A percentile compares a stretch with the other conserved stretches of the same genome.
phyloP scores from a whole-genome alignment of 2,329 filamentous ascomycete genomes.

The Pestalotiopsis sp. region DNA sequence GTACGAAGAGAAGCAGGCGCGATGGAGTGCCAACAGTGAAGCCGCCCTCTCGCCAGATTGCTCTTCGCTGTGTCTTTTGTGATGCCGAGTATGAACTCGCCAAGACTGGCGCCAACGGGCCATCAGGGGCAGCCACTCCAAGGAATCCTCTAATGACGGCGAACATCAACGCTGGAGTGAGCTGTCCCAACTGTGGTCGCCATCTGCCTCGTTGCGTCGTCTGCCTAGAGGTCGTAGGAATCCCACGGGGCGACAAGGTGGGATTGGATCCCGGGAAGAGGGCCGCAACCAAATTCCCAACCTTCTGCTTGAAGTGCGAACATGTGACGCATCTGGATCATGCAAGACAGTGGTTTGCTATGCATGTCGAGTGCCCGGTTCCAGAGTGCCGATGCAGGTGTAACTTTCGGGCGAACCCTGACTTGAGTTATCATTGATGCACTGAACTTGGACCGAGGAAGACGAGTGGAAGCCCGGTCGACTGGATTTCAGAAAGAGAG shows the following conservation, averaged over 20 bases:
- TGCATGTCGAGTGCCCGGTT: conserved; percentile 68
- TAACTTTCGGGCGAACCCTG: conserved; percentile 62
- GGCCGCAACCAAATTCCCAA: conserved; percentile 63
- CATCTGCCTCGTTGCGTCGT: conserved; percentile 70
- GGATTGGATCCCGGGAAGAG: conserved; percentile 50
- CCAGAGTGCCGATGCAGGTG: conserved; percentile 70
- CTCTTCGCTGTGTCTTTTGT: conserved; percentile 78
- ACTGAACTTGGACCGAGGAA: background rate
- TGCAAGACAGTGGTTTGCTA: conserved; percentile 66
- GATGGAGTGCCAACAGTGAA: conserved; percentile 66
- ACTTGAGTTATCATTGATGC: conserved; percentile 53
- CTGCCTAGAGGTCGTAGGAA: conserved; percentile 68
- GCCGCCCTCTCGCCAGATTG: conserved; percentile 69
- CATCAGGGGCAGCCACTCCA: conserved; percentile 17
- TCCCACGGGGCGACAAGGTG: conserved; percentile 62
- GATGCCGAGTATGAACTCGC: conserved; percentile 60
- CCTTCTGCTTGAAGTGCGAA: conserved; percentile 70
- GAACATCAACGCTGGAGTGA: conserved; percentile 62
- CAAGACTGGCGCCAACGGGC: conserved; percentile 28
- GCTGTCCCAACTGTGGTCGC: conserved; percentile 68
- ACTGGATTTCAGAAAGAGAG: too few species aligned
- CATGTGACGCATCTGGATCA: conserved; percentile 71
- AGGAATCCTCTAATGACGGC: conserved; percentile 62
- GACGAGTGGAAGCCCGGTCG: too few species aligned
- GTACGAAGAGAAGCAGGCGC: conserved; percentile 69